Evolutionary conservation across 2,329 filamentous ascomycete genomes (phyloP), one percentile per base, ranked within the genome.

Genomic region (Aspergillus brunneoviolaceus): DNA sequence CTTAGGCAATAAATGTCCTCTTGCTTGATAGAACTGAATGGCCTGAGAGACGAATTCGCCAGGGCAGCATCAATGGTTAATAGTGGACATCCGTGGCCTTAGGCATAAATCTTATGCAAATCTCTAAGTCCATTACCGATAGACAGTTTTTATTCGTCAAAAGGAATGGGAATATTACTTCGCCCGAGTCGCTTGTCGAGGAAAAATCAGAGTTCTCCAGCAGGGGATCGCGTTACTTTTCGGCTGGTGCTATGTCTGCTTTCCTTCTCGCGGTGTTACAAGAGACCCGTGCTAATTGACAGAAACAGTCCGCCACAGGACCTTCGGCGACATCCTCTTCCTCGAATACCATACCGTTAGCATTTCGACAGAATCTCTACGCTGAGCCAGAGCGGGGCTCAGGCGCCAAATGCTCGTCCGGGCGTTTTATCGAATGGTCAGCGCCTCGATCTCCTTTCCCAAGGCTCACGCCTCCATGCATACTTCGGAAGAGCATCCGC

Each of bases 391-490:
- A 72, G 76, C 6, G 82, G 77, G 78, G 59, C 78, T 76, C 0
- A n/a, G 16, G 23, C 49, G 23, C 11, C 19, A 50, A 11, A 50
- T 50, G 49, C 81, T 81, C 0, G 77, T 81, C 5, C 70, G 81
- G 5, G 76, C 82, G 16, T 80, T 81, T 52, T 68, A 82, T 3
- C 77, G 81, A n/a, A 79, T 82, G 27, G 81, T 79, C 1, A 80
- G 79, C 1, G 78, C 78, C 0, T 82, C 81, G 0, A 79, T 84
- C 12, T 82, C 82, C 53, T 73, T 83, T 1, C 76, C 83, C 55
- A 73, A 74, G 60, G 78, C 77, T 1, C 60, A 81, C 7, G 80
- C 77, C 27, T 7, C 27, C 27, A 27, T 27, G 27, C 27, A 27
- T 27, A 6, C 27, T 27, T 27, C 27, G 27, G 27, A 27, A 27